Conservation (phyloP, 1,284 basidiomycete species). For the Puccinia horiana region DNA sequence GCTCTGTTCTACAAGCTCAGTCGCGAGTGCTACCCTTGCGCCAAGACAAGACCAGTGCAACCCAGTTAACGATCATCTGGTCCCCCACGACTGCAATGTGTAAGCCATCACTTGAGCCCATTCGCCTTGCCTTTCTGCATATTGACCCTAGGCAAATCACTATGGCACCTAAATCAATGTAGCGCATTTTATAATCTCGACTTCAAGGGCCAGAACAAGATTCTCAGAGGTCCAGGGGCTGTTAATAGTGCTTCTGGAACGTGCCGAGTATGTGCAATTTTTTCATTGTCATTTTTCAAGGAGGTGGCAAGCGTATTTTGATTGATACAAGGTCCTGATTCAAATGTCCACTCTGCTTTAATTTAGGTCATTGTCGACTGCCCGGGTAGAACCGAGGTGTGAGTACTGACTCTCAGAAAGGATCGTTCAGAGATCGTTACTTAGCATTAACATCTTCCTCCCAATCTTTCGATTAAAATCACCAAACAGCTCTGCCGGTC, state of each 20-base stretch:
- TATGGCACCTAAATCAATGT: background rate
- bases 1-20: no score
- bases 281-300: background rate
- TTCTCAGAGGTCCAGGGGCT: background rate
- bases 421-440: background rate
- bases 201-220: background rate
- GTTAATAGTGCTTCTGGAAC: background rate
- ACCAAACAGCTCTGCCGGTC: background rate
- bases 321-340: background rate
- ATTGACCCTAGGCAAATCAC: background rate
- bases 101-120: background rate
- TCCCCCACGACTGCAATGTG: background rate
- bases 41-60: background rate
- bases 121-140: background rate
- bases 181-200: background rate
- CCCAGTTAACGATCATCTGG: background rate
- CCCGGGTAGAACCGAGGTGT: background rate
- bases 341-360: background rate
- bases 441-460: background rate
- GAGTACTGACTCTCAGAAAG: background rate
- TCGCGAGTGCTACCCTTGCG: no score
- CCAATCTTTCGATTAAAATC: background rate
- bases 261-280: background rate
- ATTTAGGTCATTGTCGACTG: background rate
- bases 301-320: background rate